phyloP scores from a whole-genome alignment of 371 early-diverging fungal species.

The Apophysomyces variabilis region DNA sequence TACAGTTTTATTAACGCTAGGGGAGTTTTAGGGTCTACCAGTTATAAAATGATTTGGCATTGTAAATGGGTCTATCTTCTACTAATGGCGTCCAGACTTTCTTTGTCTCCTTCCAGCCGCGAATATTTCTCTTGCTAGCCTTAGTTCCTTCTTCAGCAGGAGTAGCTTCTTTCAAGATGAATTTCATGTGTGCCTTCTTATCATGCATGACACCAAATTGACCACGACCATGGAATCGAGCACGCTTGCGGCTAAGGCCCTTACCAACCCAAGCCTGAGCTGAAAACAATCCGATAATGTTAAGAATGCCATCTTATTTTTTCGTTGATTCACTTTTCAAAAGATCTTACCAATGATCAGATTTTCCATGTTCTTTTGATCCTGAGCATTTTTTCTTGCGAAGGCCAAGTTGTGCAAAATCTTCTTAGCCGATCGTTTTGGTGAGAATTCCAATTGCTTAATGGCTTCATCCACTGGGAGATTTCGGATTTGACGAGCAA shows the following conservation, averaged over 20 bases:
- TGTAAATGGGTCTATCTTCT: conserved; percentile 81
- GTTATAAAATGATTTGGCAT: conserved; percentile 76
- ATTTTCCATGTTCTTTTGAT: conserved; percentile 72
- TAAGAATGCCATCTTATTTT: background rate
- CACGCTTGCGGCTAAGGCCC: conserved; percentile 70
- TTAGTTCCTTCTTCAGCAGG: conserved; percentile 18
- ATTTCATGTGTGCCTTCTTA: conserved; percentile 84
- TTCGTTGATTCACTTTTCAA: background rate
- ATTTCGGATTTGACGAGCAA: conserved; percentile 86
- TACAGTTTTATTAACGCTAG: no score
- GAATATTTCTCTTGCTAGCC: conserved; percentile 53
- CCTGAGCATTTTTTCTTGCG: conserved; percentile 73
- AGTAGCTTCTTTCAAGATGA: conserved; percentile 69
- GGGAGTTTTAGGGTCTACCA: conserved; percentile 58
- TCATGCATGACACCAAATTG: conserved; percentile 81
- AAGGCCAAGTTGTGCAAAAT: conserved; percentile 75
- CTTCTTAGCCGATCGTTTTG: conserved; percentile 76
- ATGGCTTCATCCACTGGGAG: conserved; percentile 83
- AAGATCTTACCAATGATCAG: conserved; percentile 49
- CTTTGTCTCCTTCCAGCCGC: conserved; percentile 65
- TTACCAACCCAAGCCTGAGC: conserved; percentile 92
- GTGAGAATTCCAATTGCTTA: conserved; percentile 85
- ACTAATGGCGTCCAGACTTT: conserved; percentile 75
- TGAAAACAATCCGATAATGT: conserved; percentile 18
- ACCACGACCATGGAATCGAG: conserved; percentile 83